phyloP scores from a whole-genome alignment of 139 green algal genomes.

The Micractinium conductrix region DNA sequence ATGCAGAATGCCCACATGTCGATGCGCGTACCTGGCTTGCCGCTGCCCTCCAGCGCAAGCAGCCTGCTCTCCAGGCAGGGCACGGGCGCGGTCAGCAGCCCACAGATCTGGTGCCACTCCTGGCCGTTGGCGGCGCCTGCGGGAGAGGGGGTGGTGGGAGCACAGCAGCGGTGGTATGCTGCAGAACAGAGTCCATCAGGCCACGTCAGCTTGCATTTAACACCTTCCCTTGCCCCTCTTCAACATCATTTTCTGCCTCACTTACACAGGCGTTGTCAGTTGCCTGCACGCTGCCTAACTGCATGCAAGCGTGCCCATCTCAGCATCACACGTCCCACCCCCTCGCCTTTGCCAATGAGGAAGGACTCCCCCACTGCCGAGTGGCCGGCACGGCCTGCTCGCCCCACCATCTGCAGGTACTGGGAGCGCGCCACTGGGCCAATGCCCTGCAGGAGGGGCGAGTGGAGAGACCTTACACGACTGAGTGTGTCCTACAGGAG shows the following conservation, averaged over 20 bases:
- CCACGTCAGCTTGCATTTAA: too few relatives aligned
- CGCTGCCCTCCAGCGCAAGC: constrained; percentile 9
- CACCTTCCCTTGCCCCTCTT: too few relatives aligned
- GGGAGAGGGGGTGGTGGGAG: neutral
- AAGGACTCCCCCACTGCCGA: constrained; percentile 61
- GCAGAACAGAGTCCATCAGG: too few relatives aligned
- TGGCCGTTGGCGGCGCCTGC: constrained; percentile 18
- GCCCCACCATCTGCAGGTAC: constrained; percentile 80
- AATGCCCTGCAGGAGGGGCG: constrained; percentile 26
- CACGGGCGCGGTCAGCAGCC: constrained; percentile 59
- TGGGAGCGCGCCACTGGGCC: constrained; percentile 51
- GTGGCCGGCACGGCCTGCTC: constrained; percentile 64
- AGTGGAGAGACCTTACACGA: too few relatives aligned
- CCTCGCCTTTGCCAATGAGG: constrained; percentile 56
- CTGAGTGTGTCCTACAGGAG: too few relatives aligned
- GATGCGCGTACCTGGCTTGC: too few relatives aligned
- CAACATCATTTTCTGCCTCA: neutral
- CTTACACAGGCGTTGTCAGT: neutral
- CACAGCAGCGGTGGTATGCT: neutral
- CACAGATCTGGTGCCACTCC: constrained; percentile 65
- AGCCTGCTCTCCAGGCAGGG: constrained; percentile 54
- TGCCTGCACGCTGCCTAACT: neutral
- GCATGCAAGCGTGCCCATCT: neutral
- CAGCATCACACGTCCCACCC: neutral
- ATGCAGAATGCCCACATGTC: too few relatives aligned